Percentiles rank a stretch among this genome's conserved stretches.
Conservation (phyloP, 495 filamentous ascomycete species). For the Penicillium turbatum region DNA sequence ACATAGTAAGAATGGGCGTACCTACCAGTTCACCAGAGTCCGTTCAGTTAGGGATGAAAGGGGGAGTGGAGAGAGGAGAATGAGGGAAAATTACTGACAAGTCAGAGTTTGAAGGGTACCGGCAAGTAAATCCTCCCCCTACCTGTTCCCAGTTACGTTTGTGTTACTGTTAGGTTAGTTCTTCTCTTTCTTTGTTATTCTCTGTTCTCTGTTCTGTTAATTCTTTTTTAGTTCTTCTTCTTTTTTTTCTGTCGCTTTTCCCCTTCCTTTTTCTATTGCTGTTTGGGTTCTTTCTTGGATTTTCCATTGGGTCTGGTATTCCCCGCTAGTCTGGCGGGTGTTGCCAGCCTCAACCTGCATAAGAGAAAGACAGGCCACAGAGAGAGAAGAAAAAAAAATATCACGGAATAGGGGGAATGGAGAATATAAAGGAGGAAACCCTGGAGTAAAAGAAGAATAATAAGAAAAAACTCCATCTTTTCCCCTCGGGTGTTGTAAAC, state of each 20-base stretch:
- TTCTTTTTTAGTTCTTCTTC: neutral
- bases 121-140: neutral
- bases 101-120: slow-evolving; percentile 7
- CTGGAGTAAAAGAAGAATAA: slow-evolving; percentile 2
- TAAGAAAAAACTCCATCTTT: slow-evolving; percentile 2
- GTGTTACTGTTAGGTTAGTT: slow-evolving; percentile 4
- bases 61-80: slow-evolving; percentile 12
- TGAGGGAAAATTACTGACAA: slow-evolving; percentile 12
- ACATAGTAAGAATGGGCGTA: slow-evolving; percentile 9
- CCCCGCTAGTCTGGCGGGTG: slow-evolving; percentile 1
- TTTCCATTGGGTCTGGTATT: slow-evolving; percentile 7
- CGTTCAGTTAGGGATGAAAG: slow-evolving; percentile 15
- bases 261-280: neutral
- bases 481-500: slow-evolving; percentile 8
- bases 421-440: neutral
- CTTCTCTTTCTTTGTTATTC: neutral
- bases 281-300: neutral
- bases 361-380: neutral
- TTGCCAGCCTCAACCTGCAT: slow-evolving; percentile 16
- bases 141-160: slow-evolving; percentile 4
- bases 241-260: neutral
- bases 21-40: slow-evolving; percentile 9
- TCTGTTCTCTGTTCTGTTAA: neutral
- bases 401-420: neutral
- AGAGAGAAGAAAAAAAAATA: neutral